Evolutionary conservation across 225 moss, liverwort and hornwort species (phyloP), one percentile per base, ranked within the genome.

Genomic region (Polytrichum commune): DNA sequence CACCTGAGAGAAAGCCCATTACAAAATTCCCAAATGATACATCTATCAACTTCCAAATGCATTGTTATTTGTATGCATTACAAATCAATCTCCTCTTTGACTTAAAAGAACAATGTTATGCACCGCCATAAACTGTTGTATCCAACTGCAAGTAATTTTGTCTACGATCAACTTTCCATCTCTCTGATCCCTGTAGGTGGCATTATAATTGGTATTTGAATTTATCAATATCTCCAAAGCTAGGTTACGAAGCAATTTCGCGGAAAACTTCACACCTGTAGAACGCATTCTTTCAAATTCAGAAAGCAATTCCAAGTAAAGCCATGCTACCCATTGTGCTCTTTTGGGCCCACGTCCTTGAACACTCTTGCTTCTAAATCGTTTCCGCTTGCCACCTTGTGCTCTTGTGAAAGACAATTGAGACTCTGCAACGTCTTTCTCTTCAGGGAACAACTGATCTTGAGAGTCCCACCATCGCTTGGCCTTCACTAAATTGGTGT

Each of bases 61-160:
- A 33, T 7, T 7, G 27, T 55, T 74, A 32, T 28, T 66, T 65
- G 24, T 60, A 26, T 9, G 16, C 5, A n/a, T 55, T 65, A 18
- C 29, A 46, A 24, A 22, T 65, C 38, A 63, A 24, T 25, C 20
- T 62, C 62, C 27, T 5, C 55, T 72, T 23, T 72, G 61, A 32
- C 13, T 28, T 32, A 26, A 19, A 72, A 56, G 30, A 25, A 33
- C 62, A 29, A 64, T 24, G 26, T 33, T 24, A 7, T 33, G 35
- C 29, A 58, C 66, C 66, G 5, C n/a, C 79, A 84, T 75, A 18
- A 88, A 88, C 4, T 80, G 76, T 66, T 88, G 88, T 18, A 88
- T 86, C 88, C 88, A 88, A 26, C 79, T 82, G 2, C 79, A 77
- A 58, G 79, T 80, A 26, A 86, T 86, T 61, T 83, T 83, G 60